phyloP scores from a whole-genome alignment of 164 flowering plant species.

The Cinnamomum chago region DNA sequence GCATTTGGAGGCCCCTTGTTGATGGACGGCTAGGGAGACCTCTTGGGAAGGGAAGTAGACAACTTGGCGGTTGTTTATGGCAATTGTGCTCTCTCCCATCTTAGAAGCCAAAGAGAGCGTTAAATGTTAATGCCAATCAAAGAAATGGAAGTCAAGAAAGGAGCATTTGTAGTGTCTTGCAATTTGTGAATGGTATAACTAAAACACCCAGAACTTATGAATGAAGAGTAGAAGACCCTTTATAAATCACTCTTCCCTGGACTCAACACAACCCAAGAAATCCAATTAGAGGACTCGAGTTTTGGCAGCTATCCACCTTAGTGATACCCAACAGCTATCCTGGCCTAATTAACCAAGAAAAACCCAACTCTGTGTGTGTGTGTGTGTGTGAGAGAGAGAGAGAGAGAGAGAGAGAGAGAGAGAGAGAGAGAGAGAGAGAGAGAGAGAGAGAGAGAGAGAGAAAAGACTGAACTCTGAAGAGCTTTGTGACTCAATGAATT shows the following conservation, averaged over 20 bases:
- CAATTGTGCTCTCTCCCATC: neutral
- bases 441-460: neutral
- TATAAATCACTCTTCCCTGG: too few relatives aligned
- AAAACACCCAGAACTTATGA: neutral
- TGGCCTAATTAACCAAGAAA: too few relatives aligned
- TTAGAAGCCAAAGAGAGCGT: neutral
- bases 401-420: neutral
- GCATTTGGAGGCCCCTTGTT: conserved; percentile 23
- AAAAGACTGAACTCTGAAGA: too few relatives aligned
- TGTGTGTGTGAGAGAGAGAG: too few relatives aligned
- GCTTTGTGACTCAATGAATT: neutral
- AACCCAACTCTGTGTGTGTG: too few relatives aligned
- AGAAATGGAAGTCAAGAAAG: neutral
- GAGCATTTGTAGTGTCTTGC: neutral
- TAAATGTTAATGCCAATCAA: too few relatives aligned
- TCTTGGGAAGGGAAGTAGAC: neutral
- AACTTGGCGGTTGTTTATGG: too few relatives aligned
- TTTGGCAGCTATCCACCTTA: too few relatives aligned
- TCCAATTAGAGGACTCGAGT: too few relatives aligned
- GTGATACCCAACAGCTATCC: too few relatives aligned
- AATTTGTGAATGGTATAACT: neutral
- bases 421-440: neutral
- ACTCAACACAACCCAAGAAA: too few relatives aligned
- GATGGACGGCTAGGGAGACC: conserved; percentile 6
- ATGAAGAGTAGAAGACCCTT: neutral